Base-by-base conservation (phyloP, 2,329 filamentous ascomycete species). In the Aspergillus ochraceus region DNA sequence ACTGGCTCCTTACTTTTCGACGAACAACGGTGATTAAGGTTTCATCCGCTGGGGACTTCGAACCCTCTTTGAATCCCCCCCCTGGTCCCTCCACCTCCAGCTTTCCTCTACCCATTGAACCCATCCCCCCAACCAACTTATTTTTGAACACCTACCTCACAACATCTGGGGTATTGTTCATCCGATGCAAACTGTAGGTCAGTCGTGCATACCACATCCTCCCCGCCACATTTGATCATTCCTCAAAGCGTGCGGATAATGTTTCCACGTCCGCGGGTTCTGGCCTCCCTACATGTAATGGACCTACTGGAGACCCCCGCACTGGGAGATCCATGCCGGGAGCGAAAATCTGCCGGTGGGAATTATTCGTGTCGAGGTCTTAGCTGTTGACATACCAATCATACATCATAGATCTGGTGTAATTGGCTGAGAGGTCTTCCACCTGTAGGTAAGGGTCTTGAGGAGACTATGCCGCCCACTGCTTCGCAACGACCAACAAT, bases 11-110 rank as follows among this genome's bases (percentile, higher is more conserved):
- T 64, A 54, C 63, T 32, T 64, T 12, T 45, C 17, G n/a, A 47
- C 46, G 45, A 52, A 58, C 59, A 58, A 59, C 60, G 55, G 36
- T 52, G 56, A 59, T 57, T 58, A 57, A 56, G 58, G 60, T 64
- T 61, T 59, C 58, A 61, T 64, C 60, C 52, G 57, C 14, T 42
- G 14, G 36, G 6, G 36, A 42, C 36, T 42, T 8, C 14, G 14
- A 42, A 42, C 1, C 36, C 6, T n/a, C 36, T 17, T 12, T 12
- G 2, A 32, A 32, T 12, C 26, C 26, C 24, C n/a, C n/a, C 26
- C 26, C 6, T 29, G 26, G 26, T 29, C 26, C 26, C 26, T 29
- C 26, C 8, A 29, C 26, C 26, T 29, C 14, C 14, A 5, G 10
- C 8, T 36, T 36, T 36, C 2, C 10, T 36, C 12, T 36, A 12